These are phyloP conservation scores for Naganishia vishniacii DNA, from an alignment of 768 basidiomycete species.

Conservation along the genomic window DNA sequence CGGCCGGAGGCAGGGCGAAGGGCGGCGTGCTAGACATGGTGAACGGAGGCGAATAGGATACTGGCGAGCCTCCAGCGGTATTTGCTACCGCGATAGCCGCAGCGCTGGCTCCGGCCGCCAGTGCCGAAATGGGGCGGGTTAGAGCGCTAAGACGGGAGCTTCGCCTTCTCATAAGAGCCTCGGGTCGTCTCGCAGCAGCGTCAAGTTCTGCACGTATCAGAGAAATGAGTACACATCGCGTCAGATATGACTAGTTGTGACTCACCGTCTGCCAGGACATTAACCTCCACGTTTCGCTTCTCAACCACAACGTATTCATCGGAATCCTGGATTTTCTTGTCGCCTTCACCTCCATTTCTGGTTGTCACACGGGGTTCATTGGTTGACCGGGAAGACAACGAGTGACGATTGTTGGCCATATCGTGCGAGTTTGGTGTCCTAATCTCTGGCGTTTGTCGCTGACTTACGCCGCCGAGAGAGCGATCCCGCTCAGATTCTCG, in stretches of 20 bases:
- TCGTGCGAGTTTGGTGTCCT: constrained; percentile 10
- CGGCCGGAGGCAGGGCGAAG: constrained; percentile 42
- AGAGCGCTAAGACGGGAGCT: constrained; percentile 44
- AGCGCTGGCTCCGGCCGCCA: constrained; percentile 29
- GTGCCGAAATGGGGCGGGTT: constrained; percentile 42
- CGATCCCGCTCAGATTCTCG: not conserved
- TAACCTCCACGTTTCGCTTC: constrained; percentile 86
- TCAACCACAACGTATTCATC: constrained; percentile 88
- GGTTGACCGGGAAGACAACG: not conserved
- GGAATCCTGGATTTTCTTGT: constrained; percentile 17
- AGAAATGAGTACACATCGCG: not conserved
- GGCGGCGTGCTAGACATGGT: constrained; percentile 49
- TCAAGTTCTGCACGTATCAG: constrained; percentile 46
- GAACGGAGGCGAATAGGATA: constrained; percentile 47
- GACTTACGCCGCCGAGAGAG: not conserved
- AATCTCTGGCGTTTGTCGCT: constrained; percentile 7
- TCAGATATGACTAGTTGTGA: constrained; percentile 2
- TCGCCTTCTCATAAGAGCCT: constrained; percentile 44
- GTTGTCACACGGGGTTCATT: no score
- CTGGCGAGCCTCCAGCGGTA: constrained; percentile 29
- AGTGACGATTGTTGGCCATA: not conserved
- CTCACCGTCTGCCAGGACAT: constrained; percentile 82
- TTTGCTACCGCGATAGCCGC: constrained; percentile 12
- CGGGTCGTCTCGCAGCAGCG: constrained; percentile 46
- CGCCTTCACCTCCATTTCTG: not conserved